Base-by-base conservation (phyloP, 495 filamentous ascomycete species). In the Pyrenula aspistea region DNA sequence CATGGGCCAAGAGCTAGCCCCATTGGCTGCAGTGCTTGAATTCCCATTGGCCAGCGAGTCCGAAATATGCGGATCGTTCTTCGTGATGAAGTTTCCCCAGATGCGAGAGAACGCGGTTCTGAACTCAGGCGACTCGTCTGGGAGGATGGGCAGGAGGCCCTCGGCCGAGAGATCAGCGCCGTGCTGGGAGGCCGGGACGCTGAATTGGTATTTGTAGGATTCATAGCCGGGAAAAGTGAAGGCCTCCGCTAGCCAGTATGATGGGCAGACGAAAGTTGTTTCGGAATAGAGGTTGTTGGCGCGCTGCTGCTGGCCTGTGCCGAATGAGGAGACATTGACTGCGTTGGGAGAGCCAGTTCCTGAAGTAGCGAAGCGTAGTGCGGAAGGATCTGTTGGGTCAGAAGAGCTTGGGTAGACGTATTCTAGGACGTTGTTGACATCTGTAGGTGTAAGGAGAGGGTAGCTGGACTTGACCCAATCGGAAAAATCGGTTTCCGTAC, bases 201-300 rank as follows among this genome's bases (percentile, higher is more conserved):
- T 81, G 64, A 80, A 86, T 65, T 85, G 77, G 59, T 84, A 86
- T 42, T 79, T 76, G 68, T 73, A 86, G 21, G 71, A 68, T 19
- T 68, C 59, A 22, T 66, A 59, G 63, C 58, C 56, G 11, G 63
- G 59, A 53, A 55, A 25, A n/a, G 68, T 60, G 62, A 80, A 85
- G 15, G 80, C 82, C 24, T 78, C 73, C 10, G 79, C 81, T 36
- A 86, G 69, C 82, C 81, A 87, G 63, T 83, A 79, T 0, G 79
- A 71, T 0, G 83, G 80, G 59, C 83, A 87, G 59, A 72, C 69
- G 55, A 86, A 85, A 4, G 73, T 79, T 12, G 75, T 77, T 64
- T 87, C 84, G 55, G 77, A 78, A 54, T 77, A 80, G 55, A 86
- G 69, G 63, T 83, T 81, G 69, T 77, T 22, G 61, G 71, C 74